Base-by-base conservation (phyloP, 2,329 filamentous ascomycete genomes). In the Fusarium nisikadoi region DNA sequence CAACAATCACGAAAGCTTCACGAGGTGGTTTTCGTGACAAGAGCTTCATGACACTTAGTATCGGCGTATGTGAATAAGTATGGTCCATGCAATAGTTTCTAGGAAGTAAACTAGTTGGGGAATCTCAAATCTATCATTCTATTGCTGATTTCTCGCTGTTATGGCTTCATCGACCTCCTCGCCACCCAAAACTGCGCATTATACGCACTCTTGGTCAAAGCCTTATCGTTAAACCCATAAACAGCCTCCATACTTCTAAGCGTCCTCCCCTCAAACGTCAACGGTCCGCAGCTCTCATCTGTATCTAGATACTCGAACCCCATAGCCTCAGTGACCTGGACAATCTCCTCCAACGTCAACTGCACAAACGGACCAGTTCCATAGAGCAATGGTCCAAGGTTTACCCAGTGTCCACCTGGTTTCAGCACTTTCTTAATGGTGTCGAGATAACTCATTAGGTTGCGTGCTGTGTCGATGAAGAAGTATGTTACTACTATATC, bases 381-480 rank as follows among this genome's bases (percentile, higher is more conserved):
- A 46, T 89, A 90, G 1, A 90, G 77, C 13, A 90, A 70, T 0
- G 88, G 88, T 0, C 87, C 88, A 0, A 89, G 82, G 54, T 90
- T 90, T 29, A 90, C 78, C 88, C 88, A 89, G 39, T 81, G 76
- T 0, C 87, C 88, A 1, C 86, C 87, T 0, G 77, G 74, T 46
- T 80, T 82, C 6, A 90, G 80, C 0, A 87, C 72, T 1, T 76
- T 76, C 54, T 85, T 80, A 46, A 89, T 89, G 0, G 84, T 88
- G 39, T 89, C 86, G 10, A 90, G 80, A 66, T 90, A 90, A 1
- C 74, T 79, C 75, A 89, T 81, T 2, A 89, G 76, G 59, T 90
- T 90, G 1, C 87, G 83, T 0, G 88, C 88, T 1, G 88, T 90
- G 73, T 90, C 88, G 70, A 90, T 89, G 78, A 90, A 90, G 79